Percentiles rank a stretch among this genome's conserved stretches.
These are phyloP conservation scores for Dioscorea zingiberensis DNA, from an alignment of 106 monocot species.

Conservation along the genomic window DNA sequence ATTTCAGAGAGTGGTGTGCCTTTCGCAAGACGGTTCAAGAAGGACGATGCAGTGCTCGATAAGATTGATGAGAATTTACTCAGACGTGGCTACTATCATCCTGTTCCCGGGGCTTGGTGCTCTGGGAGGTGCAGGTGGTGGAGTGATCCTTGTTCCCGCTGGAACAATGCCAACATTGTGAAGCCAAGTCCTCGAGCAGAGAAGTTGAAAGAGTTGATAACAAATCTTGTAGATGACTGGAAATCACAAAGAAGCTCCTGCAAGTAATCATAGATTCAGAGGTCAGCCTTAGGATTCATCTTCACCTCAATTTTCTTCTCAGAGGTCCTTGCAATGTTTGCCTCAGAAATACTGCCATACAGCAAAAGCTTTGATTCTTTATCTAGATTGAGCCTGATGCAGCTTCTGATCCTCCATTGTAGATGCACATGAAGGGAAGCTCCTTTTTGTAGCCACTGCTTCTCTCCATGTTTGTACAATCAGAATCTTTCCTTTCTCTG, in stretches of 20 bases:
- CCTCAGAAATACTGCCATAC: too few relatives aligned
- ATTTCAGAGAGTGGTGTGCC: conserved; percentile 20
- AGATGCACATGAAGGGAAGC: too few relatives aligned
- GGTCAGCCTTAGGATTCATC: too few relatives aligned
- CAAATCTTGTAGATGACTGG: conserved; percentile 23
- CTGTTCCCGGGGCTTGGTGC: conserved; percentile 46
- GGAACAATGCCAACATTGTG: conserved; percentile 20
- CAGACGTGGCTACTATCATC: conserved; percentile 8
- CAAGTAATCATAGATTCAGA: conserved; percentile 8
- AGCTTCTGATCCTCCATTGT: too few relatives aligned
- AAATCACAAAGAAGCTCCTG: conserved; percentile 14
- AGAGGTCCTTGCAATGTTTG: too few relatives aligned
- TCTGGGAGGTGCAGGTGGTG: conserved; percentile 15
- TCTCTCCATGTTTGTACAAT: too few relatives aligned
- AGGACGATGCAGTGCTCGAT: conserved; percentile 25
- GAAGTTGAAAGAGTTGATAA: conserved; percentile 19
- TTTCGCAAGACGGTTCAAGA: conserved; percentile 41
- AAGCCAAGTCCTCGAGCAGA: conserved; percentile 24
- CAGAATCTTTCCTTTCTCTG: too few relatives aligned
- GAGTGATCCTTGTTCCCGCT: conserved; percentile 25
- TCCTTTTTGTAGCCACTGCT: too few relatives aligned
- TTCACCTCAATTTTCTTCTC: too few relatives aligned
- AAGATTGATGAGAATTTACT: conserved; percentile 33
- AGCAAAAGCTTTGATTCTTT: too few relatives aligned
- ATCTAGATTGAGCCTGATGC: too few relatives aligned